Conservation (phyloP, 2,329 filamentous ascomycete genomes). For the Pseudogymnoascus pannorum region DNA sequence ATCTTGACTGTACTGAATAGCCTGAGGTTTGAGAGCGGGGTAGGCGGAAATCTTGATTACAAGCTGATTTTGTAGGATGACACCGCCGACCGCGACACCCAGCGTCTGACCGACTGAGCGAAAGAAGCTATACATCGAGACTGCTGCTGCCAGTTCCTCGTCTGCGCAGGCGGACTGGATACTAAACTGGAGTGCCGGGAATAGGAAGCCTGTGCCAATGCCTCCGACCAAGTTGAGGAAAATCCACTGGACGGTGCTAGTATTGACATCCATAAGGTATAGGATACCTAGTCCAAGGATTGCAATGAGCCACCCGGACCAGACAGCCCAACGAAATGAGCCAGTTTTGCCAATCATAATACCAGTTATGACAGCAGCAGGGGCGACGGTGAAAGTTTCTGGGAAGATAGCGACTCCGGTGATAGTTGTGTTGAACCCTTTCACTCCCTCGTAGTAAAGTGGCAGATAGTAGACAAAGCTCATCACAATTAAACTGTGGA, state of each 20-base stretch:
- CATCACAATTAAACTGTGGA: slow-evolving; percentile 48
- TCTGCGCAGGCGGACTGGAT: slow-evolving; percentile 51
- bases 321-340: slow-evolving; percentile 49
- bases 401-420: slow-evolving; percentile 50
- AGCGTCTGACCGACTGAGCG: slow-evolving; percentile 56
- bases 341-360: slow-evolving; percentile 45
- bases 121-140: slow-evolving; percentile 58
- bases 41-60: slow-evolving; percentile 4
- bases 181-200: slow-evolving; percentile 51
- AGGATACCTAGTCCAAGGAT: slow-evolving; percentile 50
- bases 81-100: slow-evolving; percentile 57
- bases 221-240: slow-evolving; percentile 52
- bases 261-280: slow-evolving; percentile 40
- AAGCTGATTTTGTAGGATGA: slow-evolving; percentile 57
- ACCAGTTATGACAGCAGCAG: slow-evolving; percentile 47
- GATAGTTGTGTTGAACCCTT: slow-evolving; percentile 42
- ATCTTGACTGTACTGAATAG: neutral
- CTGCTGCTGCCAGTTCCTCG: slow-evolving; percentile 49
- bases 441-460: slow-evolving; percentile 41
- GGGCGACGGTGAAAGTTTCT: slow-evolving; percentile 55
- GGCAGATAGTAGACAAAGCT: slow-evolving; percentile 46
- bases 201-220: slow-evolving; percentile 53
- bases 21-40: slow-evolving; percentile 16
- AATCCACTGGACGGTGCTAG: slow-evolving; percentile 45
- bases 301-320: slow-evolving; percentile 51